phyloP scores from a whole-genome alignment of 768 basidiomycete genomes.

The Pleurotus salmoneostramineus region DNA sequence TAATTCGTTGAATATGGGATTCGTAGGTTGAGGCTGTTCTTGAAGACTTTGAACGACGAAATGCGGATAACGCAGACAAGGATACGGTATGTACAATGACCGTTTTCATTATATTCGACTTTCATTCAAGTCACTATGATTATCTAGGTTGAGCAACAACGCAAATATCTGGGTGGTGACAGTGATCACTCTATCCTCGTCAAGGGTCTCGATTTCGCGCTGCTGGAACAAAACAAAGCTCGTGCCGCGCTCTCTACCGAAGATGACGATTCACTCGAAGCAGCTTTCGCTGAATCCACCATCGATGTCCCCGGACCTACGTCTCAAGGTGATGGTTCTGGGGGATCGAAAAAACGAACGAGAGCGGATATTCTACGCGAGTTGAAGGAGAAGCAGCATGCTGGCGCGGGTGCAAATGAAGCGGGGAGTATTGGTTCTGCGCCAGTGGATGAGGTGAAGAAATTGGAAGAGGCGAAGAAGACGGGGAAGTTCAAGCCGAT shows the following conservation, averaged over 20 bases:
- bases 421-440: conserved; percentile 20
- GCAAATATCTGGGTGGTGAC: conserved; percentile 81
- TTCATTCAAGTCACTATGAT: neutral
- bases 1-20: neutral
- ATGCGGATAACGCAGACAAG: conserved; percentile 53
- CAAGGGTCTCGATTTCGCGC: conserved; percentile 84
- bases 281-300: conserved; percentile 54
- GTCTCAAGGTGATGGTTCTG: neutral
- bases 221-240: conserved; percentile 82
- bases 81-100: conserved; percentile 42
- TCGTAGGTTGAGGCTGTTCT: conserved; percentile 72
- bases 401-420: conserved; percentile 4
- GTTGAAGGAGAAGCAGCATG: conserved; percentile 62
- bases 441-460: conserved; percentile 25
- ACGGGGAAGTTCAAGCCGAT: conserved; percentile 53
- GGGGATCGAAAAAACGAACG: conserved; percentile 66
- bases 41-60: conserved; percentile 74
- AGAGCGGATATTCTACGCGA: conserved; percentile 74
- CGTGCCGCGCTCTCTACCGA: conserved; percentile 52
- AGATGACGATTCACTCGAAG: conserved; percentile 81
- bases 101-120: neutral
- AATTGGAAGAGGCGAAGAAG: conserved; percentile 41
- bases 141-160: conserved; percentile 65
- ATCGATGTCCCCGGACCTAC: conserved; percentile 12
- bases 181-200: conserved; percentile 82